Base-by-base conservation (phyloP, 805 yeast species). In the Candida xyloterini region DNA sequence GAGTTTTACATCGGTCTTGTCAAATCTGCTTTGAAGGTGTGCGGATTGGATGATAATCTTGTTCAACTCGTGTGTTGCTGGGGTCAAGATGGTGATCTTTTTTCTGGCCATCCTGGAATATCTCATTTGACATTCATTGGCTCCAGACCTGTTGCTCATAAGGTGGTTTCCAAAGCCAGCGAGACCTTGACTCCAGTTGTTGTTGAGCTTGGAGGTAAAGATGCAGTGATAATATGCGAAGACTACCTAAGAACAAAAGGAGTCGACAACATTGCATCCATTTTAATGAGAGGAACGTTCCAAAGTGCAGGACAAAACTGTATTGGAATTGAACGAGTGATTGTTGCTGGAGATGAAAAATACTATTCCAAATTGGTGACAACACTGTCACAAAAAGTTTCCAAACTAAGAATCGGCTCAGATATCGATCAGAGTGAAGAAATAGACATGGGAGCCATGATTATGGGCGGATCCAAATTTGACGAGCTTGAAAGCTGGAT, bases 271-370 rank as follows among this genome's bases (percentile, higher is more conserved):
- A 66, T 83, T 29, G 81, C 95, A 0, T 86, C 96, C 11, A 79
- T 89, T 18, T 74, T 93, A 27, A 74, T 93, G 83, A 74, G 99
- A 56, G 99, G 99, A 25, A 83, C 96, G 0, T 93, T 91, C 68
- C 99, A 93, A 66, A 84, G 95, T 38, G 85, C 96, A 0, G 99
- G 99, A 10, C 99, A 93, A 65, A 93, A 93, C 60, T 93, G 99
- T 67, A 93, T 93, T 55, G 98, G 99, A 27, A 85, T 93, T 39
- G 99, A 93, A 66, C 74, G 99, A 42, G 95, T 93, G 6, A 82
- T 93, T 47, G 88, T 90, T 26, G 71, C 87, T 31, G 84, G 84
- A 5, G 59, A 54, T 26, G 42, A 39, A n/a, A 67, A 68, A 29
- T 76, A 79, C 20, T 90, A 93, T 63, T 81, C 78, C 15, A 54